These are phyloP conservation scores for Kuraishia piskuri DNA, from an alignment of 805 yeast species.

Conservation along the genomic window DNA sequence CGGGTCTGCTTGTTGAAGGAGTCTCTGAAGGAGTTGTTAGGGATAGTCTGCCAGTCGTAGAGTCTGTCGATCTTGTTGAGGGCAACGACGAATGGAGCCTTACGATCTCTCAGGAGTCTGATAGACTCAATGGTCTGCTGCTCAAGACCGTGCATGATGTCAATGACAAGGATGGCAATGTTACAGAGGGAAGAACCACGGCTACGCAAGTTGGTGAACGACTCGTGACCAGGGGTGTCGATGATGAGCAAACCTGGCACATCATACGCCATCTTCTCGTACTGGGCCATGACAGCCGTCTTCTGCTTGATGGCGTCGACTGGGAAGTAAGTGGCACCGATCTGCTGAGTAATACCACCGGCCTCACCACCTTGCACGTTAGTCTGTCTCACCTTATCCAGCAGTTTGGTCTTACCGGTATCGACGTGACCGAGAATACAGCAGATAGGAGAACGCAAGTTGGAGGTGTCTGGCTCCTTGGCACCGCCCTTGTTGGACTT, in stretches of 20 bases:
- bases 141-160: slow-evolving; percentile 98
- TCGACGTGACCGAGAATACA: slow-evolving; percentile 99
- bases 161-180: slow-evolving; percentile 96
- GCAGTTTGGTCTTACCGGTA: slow-evolving; percentile 96
- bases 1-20: slow-evolving; percentile 75
- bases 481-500: slow-evolving; percentile 23
- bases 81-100: slow-evolving; percentile 97
- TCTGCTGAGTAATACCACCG: slow-evolving; percentile 99
- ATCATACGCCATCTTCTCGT: slow-evolving; percentile 78
- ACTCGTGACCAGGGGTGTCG: slow-evolving; percentile 99
- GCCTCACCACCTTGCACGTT: slow-evolving; percentile 99
- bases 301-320: slow-evolving; percentile 87
- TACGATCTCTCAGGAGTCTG: slow-evolving; percentile 85
- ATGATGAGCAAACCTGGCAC: slow-evolving; percentile 96
- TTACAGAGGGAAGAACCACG: slow-evolving; percentile 99
- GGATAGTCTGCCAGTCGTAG: slow-evolving; percentile 86
- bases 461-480: slow-evolving; percentile 28
- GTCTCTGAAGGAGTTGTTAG: slow-evolving; percentile 94
- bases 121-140: slow-evolving; percentile 96
- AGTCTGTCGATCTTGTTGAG: slow-evolving; percentile 96
- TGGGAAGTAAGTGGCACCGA: slow-evolving; percentile 99
- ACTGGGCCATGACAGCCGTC: slow-evolving; percentile 83
- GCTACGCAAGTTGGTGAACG: slow-evolving; percentile 92
- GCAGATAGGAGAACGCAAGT: slow-evolving; percentile 97
- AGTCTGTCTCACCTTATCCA: slow-evolving; percentile 96